Conservation (phyloP, 768 basidiomycete species). For the Leucocoprinus leucothites region DNA sequence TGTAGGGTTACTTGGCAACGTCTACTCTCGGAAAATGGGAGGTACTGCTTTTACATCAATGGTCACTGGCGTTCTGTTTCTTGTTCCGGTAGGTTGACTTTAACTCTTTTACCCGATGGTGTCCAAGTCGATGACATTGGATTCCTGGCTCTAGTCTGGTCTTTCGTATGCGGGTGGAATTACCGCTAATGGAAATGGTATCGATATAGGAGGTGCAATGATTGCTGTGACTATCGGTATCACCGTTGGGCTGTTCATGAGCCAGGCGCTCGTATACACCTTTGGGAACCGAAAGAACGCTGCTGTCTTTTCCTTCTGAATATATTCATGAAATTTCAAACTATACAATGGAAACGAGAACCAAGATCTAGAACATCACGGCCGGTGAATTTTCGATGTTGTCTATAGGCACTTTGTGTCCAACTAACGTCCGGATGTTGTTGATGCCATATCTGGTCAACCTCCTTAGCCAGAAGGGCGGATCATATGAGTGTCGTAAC, state of each 20-base stretch:
- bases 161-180: conserved; percentile 86
- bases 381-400: conserved; percentile 86
- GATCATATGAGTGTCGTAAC: neutral
- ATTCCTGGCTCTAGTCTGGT: conserved; percentile 52
- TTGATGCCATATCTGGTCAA: conserved; percentile 84
- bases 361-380: conserved; percentile 73
- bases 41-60: conserved; percentile 89
- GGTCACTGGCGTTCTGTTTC: conserved; percentile 85
- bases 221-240: conserved; percentile 90
- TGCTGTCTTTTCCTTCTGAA: conserved; percentile 80
- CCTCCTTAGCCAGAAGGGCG: neutral
- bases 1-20: conserved; percentile 73
- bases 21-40: conserved; percentile 78
- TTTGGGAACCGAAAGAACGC: conserved; percentile 84
- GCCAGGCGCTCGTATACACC: conserved; percentile 82
- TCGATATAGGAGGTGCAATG: conserved; percentile 86
- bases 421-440: conserved; percentile 94
- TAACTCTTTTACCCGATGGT: neutral
- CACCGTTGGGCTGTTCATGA: conserved; percentile 86
- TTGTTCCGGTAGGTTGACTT: conserved; percentile 66
- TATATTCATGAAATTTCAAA: neutral
- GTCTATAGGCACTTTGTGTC: conserved; percentile 94
- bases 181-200: conserved; percentile 74
- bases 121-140: neutral
- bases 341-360: neutral